These are phyloP conservation scores for Pyrus communis DNA, from an alignment of 306 rosid genomes.

Conservation along the genomic window DNA sequence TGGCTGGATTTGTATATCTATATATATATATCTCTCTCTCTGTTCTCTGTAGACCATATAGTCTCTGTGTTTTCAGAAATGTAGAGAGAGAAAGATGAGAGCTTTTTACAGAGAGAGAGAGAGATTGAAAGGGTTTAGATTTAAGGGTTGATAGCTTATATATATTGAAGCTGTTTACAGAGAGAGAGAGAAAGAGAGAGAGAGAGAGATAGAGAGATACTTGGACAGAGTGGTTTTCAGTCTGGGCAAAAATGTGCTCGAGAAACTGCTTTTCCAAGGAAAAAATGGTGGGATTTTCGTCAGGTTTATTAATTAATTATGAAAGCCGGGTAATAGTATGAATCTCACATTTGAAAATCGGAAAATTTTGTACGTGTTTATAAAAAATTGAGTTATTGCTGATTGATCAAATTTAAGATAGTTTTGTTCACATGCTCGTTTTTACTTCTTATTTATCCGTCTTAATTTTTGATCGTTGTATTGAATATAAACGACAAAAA, in stretches of 20 bases:
- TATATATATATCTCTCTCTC: neutral
- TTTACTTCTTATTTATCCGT: fast-evolving
- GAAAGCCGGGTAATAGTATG: no score
- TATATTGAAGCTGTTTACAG: neutral
- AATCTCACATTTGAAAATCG: neutral
- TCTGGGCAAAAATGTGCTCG: neutral
- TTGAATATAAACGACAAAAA: no score
- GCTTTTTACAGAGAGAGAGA: neutral
- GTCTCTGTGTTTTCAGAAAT: conserved; percentile 10
- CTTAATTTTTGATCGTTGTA: no score
- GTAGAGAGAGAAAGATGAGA: neutral
- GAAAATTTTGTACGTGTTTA: no score
- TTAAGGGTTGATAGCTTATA: neutral
- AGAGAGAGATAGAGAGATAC: neutral
- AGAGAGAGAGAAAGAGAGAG: neutral
- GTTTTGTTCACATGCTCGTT: no score
- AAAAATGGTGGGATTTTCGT: neutral
- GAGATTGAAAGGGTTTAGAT: conserved; percentile 8
- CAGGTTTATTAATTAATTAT: neutral
- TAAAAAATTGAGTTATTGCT: no score
- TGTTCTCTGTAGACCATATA: neutral
- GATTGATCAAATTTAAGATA: no score
- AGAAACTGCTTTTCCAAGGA: conserved; percentile 12
- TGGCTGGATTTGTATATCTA: neutral
- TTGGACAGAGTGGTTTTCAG: conserved; percentile 25